Conservation (phyloP, 2,329 filamentous ascomycete species). For the Botrytis fragariae region DNA sequence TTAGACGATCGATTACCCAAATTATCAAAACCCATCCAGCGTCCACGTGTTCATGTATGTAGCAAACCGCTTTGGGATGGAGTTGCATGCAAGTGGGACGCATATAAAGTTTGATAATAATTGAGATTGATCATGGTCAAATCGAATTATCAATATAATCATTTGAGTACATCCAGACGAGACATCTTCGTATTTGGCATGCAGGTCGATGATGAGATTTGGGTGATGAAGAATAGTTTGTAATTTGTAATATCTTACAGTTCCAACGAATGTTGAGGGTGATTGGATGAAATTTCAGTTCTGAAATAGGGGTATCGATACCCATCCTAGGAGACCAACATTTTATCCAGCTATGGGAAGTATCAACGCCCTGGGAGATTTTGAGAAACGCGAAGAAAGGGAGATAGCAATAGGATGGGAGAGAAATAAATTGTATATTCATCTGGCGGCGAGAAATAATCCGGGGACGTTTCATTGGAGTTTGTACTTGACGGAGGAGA, state of each 20-base stretch:
- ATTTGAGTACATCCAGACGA: background rate
- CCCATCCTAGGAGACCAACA: background rate
- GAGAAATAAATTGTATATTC: background rate
- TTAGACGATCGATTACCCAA: background rate
- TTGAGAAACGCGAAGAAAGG: background rate
- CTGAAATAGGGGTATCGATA: background rate
- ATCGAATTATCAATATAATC: background rate
- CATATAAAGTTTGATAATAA: background rate
- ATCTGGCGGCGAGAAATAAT: background rate
- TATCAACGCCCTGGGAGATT: background rate
- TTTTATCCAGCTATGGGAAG: background rate
- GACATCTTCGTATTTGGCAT: background rate
- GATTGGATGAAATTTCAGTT: background rate
- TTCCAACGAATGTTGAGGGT: background rate
- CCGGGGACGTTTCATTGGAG: slow-evolving; percentile 7
- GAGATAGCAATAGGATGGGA: background rate
- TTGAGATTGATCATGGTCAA: background rate
- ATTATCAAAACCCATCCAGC: background rate
- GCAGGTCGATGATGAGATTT: background rate
- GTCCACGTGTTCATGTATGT: background rate
- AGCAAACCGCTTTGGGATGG: background rate
- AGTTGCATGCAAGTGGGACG: background rate
- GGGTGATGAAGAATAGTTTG: background rate
- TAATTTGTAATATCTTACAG: background rate
- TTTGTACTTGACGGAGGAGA: background rate